Evolutionary conservation across 2,329 filamentous ascomycete genomes (phyloP).

Genomic region (Botrytis porri): DNA sequence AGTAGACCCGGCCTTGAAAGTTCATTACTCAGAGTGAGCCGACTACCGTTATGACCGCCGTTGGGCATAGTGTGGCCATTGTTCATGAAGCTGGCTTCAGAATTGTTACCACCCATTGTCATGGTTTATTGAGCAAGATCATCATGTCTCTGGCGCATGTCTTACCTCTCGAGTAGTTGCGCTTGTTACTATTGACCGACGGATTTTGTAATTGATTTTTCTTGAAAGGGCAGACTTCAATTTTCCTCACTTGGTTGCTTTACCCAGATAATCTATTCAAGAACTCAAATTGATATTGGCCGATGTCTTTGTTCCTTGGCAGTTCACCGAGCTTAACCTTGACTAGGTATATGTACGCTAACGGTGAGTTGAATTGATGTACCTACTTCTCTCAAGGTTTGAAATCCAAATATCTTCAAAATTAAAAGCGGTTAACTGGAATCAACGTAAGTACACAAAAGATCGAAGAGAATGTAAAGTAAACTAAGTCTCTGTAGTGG

Average conservation of each 20-base stretch:
- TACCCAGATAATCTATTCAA: neutral
- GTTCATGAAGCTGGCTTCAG: neutral
- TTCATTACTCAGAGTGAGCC: neutral
- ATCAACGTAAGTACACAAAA: neutral
- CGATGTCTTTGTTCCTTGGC: constrained; percentile 2
- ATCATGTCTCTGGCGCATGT: neutral
- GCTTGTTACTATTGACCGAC: neutral
- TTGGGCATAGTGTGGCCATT: neutral
- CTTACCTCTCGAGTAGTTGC: neutral
- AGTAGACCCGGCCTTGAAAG: constrained; percentile 23
- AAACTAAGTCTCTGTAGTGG: neutral
- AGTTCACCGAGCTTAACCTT: neutral
- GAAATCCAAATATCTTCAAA: neutral
- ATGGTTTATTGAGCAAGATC: neutral
- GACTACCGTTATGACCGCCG: neutral
- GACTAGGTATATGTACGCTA: neutral
- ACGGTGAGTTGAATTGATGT: neutral
- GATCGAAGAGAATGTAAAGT: neutral
- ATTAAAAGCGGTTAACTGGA: neutral
- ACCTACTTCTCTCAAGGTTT: neutral
- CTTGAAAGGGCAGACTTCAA: neutral
- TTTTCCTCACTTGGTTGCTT: neutral
- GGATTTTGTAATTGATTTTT: neutral
- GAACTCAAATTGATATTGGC: neutral
- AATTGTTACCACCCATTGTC: constrained; percentile 10